Evolutionary conservation across 2,329 filamentous ascomycete species (phyloP).

Genomic region (Alternaria infectoria): DNA sequence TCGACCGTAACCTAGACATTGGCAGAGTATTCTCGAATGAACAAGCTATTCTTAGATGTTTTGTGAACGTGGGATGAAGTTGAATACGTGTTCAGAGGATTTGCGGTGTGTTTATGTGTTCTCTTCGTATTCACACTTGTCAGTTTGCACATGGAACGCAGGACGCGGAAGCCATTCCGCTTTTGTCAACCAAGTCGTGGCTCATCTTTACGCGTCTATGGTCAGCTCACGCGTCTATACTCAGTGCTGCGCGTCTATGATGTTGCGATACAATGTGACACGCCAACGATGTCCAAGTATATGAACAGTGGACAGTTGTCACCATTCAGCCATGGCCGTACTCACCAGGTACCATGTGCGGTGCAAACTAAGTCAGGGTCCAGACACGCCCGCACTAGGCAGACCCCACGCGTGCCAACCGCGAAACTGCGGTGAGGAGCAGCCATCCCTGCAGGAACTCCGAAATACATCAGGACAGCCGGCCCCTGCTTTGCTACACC

Average conservation of each 20-base stretch:
- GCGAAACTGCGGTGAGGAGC: constrained; percentile 29
- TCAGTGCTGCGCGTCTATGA: background rate
- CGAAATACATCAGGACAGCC: no score
- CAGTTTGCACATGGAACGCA: background rate
- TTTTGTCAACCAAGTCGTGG: background rate
- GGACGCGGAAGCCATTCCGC: constrained; percentile 11
- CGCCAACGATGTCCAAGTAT: background rate
- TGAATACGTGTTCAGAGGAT: background rate
- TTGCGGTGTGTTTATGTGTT: background rate
- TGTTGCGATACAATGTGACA: background rate
- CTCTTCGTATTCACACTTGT: background rate
- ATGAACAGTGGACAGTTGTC: background rate
- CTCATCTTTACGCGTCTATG: constrained; percentile 8
- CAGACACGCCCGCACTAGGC: constrained; percentile 16
- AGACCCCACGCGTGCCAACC: constrained; percentile 23
- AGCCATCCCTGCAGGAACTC: constrained; percentile 24
- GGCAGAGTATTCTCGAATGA: background rate
- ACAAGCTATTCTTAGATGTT: background rate
- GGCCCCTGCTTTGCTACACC: no score
- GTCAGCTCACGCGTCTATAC: background rate
- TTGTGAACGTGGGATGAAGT: background rate
- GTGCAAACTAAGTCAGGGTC: constrained; percentile 5
- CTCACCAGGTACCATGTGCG: constrained; percentile 6
- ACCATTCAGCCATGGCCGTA: background rate
- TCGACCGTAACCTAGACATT: background rate